Percentiles rank a stretch among this genome's conserved stretches.
Evolutionary conservation across 495 filamentous ascomycete species (phyloP).

Genomic region (Penicillium atrosanguineum): DNA sequence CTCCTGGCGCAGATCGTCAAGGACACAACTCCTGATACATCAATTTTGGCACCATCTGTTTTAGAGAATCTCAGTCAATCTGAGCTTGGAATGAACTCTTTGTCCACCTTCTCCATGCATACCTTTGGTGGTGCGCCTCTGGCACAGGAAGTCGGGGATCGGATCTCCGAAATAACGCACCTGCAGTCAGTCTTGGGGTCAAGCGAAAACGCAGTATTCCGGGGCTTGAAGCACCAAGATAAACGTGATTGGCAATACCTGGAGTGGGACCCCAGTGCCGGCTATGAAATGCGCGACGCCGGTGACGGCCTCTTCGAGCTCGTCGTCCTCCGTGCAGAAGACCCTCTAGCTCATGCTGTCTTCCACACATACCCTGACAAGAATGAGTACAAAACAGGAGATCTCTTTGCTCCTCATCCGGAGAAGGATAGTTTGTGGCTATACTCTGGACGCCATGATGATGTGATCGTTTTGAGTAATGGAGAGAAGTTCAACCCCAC

Average conservation of each 20-base stretch:
- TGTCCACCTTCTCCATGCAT: slow-evolving; percentile 1
- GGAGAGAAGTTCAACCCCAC: slow-evolving; percentile 17
- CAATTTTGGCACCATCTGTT: neutral
- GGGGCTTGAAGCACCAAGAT: slow-evolving; percentile 1
- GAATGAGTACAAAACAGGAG: slow-evolving; percentile 12
- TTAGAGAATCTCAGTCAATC: slow-evolving; percentile 8
- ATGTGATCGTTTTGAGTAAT: slow-evolving; percentile 22
- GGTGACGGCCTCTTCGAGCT: slow-evolving; percentile 46
- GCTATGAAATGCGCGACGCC: slow-evolving; percentile 38
- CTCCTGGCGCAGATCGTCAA: slow-evolving; percentile 8
- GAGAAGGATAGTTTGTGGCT: slow-evolving; percentile 24
- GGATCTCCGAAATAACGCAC: slow-evolving; percentile 4
- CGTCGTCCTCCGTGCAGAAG: slow-evolving; percentile 19
- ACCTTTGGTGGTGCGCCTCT: slow-evolving; percentile 12
- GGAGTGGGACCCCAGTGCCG: slow-evolving; percentile 42
- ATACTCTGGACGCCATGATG: slow-evolving; percentile 31
- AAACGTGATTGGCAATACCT: slow-evolving; percentile 49
- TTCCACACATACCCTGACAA: slow-evolving; percentile 16
- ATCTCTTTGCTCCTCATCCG: slow-evolving; percentile 14
- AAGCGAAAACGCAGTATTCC: slow-evolving; percentile 9
- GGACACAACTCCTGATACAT: neutral
- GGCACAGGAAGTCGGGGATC: slow-evolving; percentile 1
- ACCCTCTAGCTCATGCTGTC: slow-evolving; percentile 1
- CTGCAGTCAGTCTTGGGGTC: slow-evolving; percentile 14
- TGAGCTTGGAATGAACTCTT: slow-evolving; percentile 1